Evolutionary conservation across 169 alveolate species (phyloP).

Genomic region (Plasmodium malariae): DNA sequence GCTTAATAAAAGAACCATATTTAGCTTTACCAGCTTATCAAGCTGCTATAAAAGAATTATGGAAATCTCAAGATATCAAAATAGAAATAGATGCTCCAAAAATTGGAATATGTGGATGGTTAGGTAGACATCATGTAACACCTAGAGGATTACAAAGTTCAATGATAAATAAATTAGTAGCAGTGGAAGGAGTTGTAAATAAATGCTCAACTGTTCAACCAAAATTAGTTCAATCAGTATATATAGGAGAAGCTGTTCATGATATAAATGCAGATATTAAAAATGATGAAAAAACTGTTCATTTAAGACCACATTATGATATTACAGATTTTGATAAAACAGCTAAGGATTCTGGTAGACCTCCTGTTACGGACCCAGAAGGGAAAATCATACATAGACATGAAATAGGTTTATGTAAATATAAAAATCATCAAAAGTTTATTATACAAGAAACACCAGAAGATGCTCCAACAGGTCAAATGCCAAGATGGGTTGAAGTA

Average conservation of each 20-base stretch:
- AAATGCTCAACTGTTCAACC: constrained; percentile 95
- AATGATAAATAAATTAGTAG: constrained; percentile 92
- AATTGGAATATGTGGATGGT: constrained; percentile 95
- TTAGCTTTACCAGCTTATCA: constrained; percentile 88
- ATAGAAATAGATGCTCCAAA: constrained; percentile 82
- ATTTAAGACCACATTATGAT: constrained; percentile 86
- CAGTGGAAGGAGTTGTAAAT: constrained; percentile 97
- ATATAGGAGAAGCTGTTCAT: constrained; percentile 92
- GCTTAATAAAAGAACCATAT: constrained; percentile 85
- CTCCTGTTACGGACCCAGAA: constrained; percentile 84
- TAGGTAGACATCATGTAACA: constrained; percentile 96
- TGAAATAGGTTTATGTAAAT: constrained; percentile 96
- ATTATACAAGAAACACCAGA: constrained; percentile 98
- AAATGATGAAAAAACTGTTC: constrained; percentile 88
- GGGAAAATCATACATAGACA: constrained; percentile 85
- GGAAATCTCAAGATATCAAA: constrained; percentile 84
- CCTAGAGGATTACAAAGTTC: constrained; percentile 97
- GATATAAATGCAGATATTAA: constrained; percentile 85
- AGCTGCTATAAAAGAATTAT: constrained; percentile 88
- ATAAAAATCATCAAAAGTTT: constrained; percentile 93
- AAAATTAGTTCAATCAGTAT: constrained; percentile 91
- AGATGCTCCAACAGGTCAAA: constrained; percentile 97
- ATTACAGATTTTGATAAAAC: constrained; percentile 83
- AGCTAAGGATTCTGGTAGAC: constrained; percentile 80
- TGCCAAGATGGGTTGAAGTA: constrained; percentile 97